A percentile compares a stretch with the other conserved stretches of the same genome.
Conservation (phyloP, 331 rosid genomes). For the Dryas integrifolia region DNA sequence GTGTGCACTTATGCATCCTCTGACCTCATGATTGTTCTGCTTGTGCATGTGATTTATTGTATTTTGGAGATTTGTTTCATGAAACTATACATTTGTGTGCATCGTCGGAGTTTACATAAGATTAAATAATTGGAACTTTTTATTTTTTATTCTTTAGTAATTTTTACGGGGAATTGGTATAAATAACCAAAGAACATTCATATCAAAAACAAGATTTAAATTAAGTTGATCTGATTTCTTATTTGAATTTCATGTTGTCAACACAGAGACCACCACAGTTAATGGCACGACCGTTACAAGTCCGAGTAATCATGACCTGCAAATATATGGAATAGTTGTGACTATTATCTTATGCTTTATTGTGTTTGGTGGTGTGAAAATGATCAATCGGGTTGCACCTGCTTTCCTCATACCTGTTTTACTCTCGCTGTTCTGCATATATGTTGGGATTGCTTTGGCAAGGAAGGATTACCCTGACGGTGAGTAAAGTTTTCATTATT, state of each 20-base stretch:
- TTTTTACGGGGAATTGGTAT: neutral
- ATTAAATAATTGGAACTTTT: conserved; percentile 1
- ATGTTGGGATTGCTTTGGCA: conserved; percentile 67
- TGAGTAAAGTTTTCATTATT: conserved; percentile 28
- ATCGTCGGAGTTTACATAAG: too few species aligned
- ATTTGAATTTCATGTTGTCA: conserved; percentile 27
- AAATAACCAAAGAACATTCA: neutral
- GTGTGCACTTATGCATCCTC: too few species aligned
- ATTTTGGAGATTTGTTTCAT: too few species aligned
- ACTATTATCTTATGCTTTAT: conserved; percentile 84
- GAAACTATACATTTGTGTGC: too few species aligned
- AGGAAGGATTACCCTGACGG: conserved; percentile 70
- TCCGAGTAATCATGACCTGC: conserved; percentile 89
- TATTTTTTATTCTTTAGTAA: neutral
- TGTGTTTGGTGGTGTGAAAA: conserved; percentile 98
- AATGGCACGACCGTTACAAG: conserved; percentile 59
- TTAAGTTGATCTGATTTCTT: neutral
- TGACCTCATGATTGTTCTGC: too few species aligned
- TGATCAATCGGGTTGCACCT: conserved; percentile 97
- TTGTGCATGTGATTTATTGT: too few species aligned
- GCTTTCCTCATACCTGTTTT: conserved; percentile 91
- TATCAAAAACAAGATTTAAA: neutral
- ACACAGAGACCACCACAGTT: conserved; percentile 75
- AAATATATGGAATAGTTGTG: conserved; percentile 91
- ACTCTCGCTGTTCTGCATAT: conserved; percentile 78